Base-by-base conservation (phyloP, 768 basidiomycete species). In the Leccinum variicolor region DNA sequence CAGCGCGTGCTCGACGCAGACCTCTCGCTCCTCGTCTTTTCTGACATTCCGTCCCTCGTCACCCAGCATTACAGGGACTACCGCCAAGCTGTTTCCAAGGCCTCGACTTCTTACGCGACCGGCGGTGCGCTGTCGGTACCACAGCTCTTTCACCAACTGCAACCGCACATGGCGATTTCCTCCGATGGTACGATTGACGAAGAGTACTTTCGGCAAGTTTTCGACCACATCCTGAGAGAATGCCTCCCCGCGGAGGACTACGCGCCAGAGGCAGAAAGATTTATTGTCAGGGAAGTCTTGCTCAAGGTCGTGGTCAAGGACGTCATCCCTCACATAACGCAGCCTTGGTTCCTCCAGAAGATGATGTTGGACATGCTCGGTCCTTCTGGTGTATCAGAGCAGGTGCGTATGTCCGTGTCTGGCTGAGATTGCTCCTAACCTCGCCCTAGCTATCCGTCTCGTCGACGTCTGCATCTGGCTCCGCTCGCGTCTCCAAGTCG, bases 261-360 rank as follows among this genome's bases (percentile, higher is more conserved):
- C 69, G 81, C 81, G 10, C 83, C 92, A 17, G 71, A 73, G 39
- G 71, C 85, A 1, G 91, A 97, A 74, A 82, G 92, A n/a, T 79
- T 82, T 59, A 89, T 98, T 57, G 74, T 91, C 43, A 84, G 93
- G 56, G 96, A 98, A 74, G 76, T 97, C 39, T 65, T 96, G 29
- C 81, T 92, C 66, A 89, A 90, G 63, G 78, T 91, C 23, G 74
- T 98, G 6, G 75, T 94, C 60, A 80, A 81, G 50, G 84, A 86
- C 60, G 73, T 89, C 25, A 66, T 89, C 25, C 86, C 86, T 29
- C 85, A 83, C 62, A 69, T 96, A 52, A 82, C 84, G 6, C 89
- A 97, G 69, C 89, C 91, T 0, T 98, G 95, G 94, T 98, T 97
- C 70, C 81, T 96, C 48, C 85, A 93, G 57, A 84, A 79, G 65